phyloP scores from a whole-genome alignment of 2,329 filamentous ascomycete genomes.

The Chaetomiaceae sp. region DNA sequence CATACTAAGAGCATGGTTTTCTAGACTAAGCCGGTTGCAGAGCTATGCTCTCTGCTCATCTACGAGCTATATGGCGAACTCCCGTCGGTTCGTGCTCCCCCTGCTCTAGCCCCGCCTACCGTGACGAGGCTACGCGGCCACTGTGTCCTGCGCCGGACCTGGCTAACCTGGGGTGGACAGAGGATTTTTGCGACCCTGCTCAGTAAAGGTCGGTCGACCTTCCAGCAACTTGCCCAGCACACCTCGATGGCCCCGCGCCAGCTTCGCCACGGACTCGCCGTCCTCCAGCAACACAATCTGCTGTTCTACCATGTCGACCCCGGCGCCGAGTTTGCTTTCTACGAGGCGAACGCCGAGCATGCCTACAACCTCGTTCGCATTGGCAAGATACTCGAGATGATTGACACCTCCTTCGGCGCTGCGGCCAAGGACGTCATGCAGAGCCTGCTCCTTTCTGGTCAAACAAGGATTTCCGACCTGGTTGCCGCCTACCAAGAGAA shows the following conservation, averaged over 20 bases:
- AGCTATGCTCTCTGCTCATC: conserved; percentile 86
- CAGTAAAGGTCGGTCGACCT: conserved; percentile 68
- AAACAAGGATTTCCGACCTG: conserved; percentile 66
- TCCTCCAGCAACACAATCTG: conserved; percentile 84
- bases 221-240: conserved; percentile 62
- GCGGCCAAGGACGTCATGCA: conserved; percentile 68
- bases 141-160: background rate
- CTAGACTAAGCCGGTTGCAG: conserved; percentile 70
- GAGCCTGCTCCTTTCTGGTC: conserved; percentile 69
- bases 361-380: conserved; percentile 78
- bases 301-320: conserved; percentile 64
- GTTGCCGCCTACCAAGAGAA: conserved; percentile 51
- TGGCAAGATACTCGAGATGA: conserved; percentile 72
- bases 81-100: conserved; percentile 63
- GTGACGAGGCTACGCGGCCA: background rate
- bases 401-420: conserved; percentile 68
- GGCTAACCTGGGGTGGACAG: conserved; percentile 39
- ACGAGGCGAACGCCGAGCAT: conserved; percentile 74
- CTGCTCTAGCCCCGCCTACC: background rate
- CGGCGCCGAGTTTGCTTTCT: conserved; percentile 60
- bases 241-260: conserved; percentile 69
- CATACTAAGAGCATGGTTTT: too few species aligned
- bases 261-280: conserved; percentile 72
- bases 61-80: conserved; percentile 88
- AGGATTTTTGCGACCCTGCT: conserved; percentile 77